Evolutionary conservation across 306 rosid genomes (phyloP).

Genomic region (Sophora flavescens): DNA sequence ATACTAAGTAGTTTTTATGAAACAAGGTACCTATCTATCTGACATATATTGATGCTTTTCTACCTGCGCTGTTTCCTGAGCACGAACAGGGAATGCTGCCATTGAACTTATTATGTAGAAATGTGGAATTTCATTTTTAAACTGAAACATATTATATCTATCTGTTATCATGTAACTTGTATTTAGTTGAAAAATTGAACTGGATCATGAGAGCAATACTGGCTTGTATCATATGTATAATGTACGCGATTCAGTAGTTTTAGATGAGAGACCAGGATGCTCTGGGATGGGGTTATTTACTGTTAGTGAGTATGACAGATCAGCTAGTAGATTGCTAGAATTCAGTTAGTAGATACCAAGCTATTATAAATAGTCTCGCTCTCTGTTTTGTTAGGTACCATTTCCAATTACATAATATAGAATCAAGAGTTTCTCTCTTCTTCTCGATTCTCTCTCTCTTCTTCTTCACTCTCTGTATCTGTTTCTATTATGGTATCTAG

Average conservation of each 20-base stretch:
- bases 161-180: conserved; percentile 7
- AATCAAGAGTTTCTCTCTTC: no score
- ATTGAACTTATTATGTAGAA: background rate
- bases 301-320: no score
- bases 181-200: conserved; percentile 1
- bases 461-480: no score
- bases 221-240: background rate
- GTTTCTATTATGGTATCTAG: no score
- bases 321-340: no score
- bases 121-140: conserved; percentile 8
- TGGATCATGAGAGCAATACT: background rate
- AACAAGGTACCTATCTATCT: background rate
- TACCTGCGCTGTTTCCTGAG: background rate
- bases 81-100: background rate
- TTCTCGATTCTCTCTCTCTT: no score
- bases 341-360: no score
- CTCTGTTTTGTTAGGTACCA: no score
- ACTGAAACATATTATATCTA: background rate
- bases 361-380: no score
- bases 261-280: conserved; percentile 13
- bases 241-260: background rate
- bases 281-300: conserved; percentile 7
- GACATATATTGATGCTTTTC: background rate
- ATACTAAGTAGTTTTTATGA: background rate
- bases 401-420: no score